Conservation (phyloP, 345 rosid species). For the Gossypium turneri region DNA sequence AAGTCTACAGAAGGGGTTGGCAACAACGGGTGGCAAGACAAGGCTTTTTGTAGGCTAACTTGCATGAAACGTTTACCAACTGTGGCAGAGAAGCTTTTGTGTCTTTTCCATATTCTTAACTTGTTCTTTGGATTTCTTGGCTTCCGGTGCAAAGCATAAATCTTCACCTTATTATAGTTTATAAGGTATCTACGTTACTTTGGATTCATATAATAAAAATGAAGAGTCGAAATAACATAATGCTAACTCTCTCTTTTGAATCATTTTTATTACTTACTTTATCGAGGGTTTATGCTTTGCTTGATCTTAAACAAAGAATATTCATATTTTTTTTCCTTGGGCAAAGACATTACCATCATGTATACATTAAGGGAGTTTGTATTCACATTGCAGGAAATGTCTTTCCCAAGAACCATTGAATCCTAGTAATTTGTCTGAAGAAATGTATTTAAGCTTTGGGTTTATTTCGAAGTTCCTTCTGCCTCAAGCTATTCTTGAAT, state of each 20-base stretch:
- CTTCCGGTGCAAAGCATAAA: slow-evolving; percentile 27
- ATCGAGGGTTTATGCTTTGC: neutral
- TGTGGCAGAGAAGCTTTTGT: neutral
- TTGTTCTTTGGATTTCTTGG: neutral
- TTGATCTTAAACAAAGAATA: neutral
- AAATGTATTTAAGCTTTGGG: neutral
- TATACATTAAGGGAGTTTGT: neutral
- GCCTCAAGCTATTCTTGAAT: neutral
- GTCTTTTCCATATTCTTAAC: neutral
- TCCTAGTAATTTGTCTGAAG: neutral
- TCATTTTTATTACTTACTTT: neutral
- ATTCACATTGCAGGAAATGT: neutral
- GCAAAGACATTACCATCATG: neutral
- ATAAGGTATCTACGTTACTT: too few species aligned
- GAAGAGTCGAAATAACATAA: neutral
- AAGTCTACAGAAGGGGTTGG: neutral
- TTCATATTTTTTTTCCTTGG: neutral
- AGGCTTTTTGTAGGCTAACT: neutral
- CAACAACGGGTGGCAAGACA: neutral
- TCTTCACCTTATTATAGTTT: too few species aligned
- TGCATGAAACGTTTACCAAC: neutral
- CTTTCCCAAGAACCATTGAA: neutral
- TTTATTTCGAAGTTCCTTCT: neutral
- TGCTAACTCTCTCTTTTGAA: neutral
- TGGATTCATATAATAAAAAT: too few species aligned